These are phyloP conservation scores for Benincasa hispida DNA, from an alignment of 306 rosid genomes.

Conservation along the genomic window DNA sequence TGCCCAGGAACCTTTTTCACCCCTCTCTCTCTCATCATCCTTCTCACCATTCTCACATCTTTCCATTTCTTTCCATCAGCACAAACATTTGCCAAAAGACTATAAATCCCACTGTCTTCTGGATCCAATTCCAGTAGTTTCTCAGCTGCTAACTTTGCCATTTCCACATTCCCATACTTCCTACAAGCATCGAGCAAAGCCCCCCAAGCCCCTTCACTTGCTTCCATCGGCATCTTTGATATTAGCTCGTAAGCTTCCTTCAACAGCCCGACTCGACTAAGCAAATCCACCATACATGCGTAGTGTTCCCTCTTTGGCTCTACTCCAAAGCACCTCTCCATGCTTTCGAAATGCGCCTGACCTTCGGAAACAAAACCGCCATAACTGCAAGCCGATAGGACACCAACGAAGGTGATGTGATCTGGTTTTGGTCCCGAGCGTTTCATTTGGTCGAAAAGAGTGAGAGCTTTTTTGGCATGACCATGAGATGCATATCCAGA, in stretches of 20 bases:
- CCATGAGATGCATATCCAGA: slow-evolving; percentile 59
- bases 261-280: slow-evolving; percentile 48
- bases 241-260: slow-evolving; percentile 54
- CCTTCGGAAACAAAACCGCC: slow-evolving; percentile 54
- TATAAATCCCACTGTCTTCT: slow-evolving; percentile 57
- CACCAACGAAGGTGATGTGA: slow-evolving; percentile 41
- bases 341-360: slow-evolving; percentile 33
- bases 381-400: slow-evolving; percentile 70
- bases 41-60: slow-evolving; percentile 52
- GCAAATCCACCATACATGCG: slow-evolving; percentile 61
- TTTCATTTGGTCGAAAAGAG: slow-evolving; percentile 41
- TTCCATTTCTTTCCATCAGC: slow-evolving; percentile 50
- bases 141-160: slow-evolving; percentile 43
- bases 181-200: slow-evolving; percentile 66
- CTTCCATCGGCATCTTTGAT: slow-evolving; percentile 53
- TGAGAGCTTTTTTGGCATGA: slow-evolving; percentile 31
- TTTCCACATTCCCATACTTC: slow-evolving; percentile 45
- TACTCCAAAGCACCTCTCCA: slow-evolving; percentile 33
- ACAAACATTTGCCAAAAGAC: slow-evolving; percentile 41
- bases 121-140: slow-evolving; percentile 51
- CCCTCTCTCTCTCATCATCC: slow-evolving; percentile 66
- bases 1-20: slow-evolving; percentile 63
- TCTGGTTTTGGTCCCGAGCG: slow-evolving; percentile 32
- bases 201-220: slow-evolving; percentile 72
- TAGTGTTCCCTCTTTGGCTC: slow-evolving; percentile 54